Conservation (phyloP, 1,284 basidiomycete species). For the Trichosporon faecale region DNA sequence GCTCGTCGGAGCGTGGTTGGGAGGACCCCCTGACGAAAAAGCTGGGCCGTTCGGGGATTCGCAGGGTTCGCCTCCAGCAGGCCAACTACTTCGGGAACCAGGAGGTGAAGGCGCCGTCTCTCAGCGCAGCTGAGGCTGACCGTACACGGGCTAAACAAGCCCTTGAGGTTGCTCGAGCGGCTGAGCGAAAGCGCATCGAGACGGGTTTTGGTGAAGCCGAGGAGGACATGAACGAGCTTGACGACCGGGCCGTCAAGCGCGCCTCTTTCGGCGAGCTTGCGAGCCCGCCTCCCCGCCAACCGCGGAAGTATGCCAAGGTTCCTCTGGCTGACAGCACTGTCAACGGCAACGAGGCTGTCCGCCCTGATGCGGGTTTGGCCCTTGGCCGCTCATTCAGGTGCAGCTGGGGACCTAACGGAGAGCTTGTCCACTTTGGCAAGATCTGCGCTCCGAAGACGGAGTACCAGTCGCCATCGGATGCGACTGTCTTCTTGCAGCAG, state of each 20-base stretch:
- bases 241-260: constrained; percentile 64
- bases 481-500: constrained; percentile 36
- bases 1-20: constrained; percentile 19
- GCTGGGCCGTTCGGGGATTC: constrained; percentile 66
- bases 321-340: constrained; percentile 35
- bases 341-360: constrained; percentile 62
- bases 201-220: constrained; percentile 61
- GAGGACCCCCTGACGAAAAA: constrained; percentile 33
- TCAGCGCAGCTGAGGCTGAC: constrained; percentile 13
- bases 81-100: constrained; percentile 68
- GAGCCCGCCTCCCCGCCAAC: constrained; percentile 59
- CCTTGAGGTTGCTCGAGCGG: constrained; percentile 15
- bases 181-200: constrained; percentile 22
- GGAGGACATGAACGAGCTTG: constrained; percentile 68
- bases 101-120: constrained; percentile 12
- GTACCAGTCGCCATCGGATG: constrained; percentile 29
- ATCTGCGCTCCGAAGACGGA: constrained; percentile 59
- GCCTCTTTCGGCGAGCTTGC: constrained; percentile 71
- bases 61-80: constrained; percentile 89
- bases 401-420: constrained; percentile 81
- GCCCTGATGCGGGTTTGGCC: constrained; percentile 76
- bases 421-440: constrained; percentile 70
- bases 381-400: constrained; percentile 86
- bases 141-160: constrained; percentile 6
- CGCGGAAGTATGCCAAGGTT: constrained; percentile 44